Conservation (phyloP, 805 yeast species). For the Candida tallmaniae region DNA sequence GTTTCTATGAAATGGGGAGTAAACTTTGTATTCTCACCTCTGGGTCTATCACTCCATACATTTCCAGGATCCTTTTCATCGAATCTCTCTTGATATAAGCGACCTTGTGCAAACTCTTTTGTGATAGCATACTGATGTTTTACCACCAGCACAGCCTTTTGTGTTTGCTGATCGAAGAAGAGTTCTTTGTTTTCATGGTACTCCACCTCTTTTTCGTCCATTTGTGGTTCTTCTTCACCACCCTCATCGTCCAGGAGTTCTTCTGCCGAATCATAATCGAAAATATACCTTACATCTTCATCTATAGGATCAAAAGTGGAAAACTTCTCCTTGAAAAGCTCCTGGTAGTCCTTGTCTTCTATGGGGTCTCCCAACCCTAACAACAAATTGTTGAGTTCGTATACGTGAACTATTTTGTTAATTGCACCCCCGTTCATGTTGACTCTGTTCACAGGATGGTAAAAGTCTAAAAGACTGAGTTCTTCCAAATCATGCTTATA, state of each 20-base stretch:
- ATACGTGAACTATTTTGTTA: slow-evolving; percentile 10
- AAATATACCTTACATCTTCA: slow-evolving; percentile 11
- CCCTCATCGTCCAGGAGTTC: not conserved
- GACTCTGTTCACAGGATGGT: slow-evolving; percentile 37
- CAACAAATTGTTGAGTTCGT: slow-evolving; percentile 5
- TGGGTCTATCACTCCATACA: slow-evolving; percentile 1
- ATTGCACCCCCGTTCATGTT: slow-evolving; percentile 26
- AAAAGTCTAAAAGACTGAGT: slow-evolving; percentile 7
- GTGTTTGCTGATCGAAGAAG: too few relatives aligned
- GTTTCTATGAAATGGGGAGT: too few relatives aligned
- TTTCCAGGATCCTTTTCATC: slow-evolving; percentile 5
- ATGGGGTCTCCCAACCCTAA: slow-evolving; percentile 6
- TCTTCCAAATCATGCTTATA: slow-evolving; percentile 5
- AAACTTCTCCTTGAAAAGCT: slow-evolving; percentile 7
- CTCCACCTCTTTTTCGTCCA: slow-evolving; percentile 1
- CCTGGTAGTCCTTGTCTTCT: slow-evolving; percentile 1
- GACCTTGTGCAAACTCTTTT: too few relatives aligned
- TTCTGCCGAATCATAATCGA: slow-evolving; percentile 6
- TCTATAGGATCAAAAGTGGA: slow-evolving; percentile 5
- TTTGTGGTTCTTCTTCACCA: not conserved
- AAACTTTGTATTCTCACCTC: not conserved
- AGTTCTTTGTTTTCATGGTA: not conserved
- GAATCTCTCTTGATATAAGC: too few relatives aligned
- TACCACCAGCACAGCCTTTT: too few relatives aligned
- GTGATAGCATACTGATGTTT: too few relatives aligned